These are phyloP conservation scores for Juglanconis sp. DNA, from an alignment of 2,329 filamentous ascomycete species.

Conservation along the genomic window DNA sequence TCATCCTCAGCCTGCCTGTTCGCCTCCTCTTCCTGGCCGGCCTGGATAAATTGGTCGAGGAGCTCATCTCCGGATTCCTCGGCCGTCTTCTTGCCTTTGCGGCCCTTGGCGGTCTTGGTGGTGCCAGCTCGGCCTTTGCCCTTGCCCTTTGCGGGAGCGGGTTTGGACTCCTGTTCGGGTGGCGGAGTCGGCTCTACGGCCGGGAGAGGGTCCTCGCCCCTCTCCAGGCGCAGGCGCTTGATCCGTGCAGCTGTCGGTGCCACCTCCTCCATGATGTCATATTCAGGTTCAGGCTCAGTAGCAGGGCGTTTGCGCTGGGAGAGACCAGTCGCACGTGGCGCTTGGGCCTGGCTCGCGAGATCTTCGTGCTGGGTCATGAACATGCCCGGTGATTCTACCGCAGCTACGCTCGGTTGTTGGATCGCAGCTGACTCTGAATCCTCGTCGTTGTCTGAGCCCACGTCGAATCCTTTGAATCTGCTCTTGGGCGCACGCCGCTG, in stretches of 20 bases:
- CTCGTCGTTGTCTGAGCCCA: conserved; percentile 36
- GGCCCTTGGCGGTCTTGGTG: conserved; percentile 47
- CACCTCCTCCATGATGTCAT: conserved; percentile 67
- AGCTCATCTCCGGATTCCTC: conserved; percentile 52
- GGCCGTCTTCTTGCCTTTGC: conserved; percentile 8
- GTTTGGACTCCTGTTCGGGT: conserved; percentile 20
- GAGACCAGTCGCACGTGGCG: neutral
- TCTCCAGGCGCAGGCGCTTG: conserved; percentile 72
- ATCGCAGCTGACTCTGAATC: conserved; percentile 26
- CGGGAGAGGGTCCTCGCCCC: conserved; percentile 46
- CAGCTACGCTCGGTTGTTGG: conserved; percentile 5
- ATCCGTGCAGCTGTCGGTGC: conserved; percentile 73
- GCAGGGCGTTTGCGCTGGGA: conserved; percentile 44
- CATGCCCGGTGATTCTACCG: conserved; percentile 39
- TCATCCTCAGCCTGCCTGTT: conserved; percentile 51
- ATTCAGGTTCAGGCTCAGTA: conserved; percentile 30
- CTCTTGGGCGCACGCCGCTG: conserved; percentile 41
- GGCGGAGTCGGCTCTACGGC: conserved; percentile 27
- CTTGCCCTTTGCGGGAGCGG: conserved; percentile 16
- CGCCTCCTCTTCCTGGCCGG: conserved; percentile 66
- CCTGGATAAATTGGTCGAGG: conserved; percentile 60
- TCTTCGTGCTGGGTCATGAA: conserved; percentile 54
- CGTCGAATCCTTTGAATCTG: conserved; percentile 73
- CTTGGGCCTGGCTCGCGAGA: conserved; percentile 15
- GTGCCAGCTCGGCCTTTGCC: conserved; percentile 35